Base-by-base conservation (phyloP, 2,329 filamentous ascomycete species). In the Colletotrichum sp. region DNA sequence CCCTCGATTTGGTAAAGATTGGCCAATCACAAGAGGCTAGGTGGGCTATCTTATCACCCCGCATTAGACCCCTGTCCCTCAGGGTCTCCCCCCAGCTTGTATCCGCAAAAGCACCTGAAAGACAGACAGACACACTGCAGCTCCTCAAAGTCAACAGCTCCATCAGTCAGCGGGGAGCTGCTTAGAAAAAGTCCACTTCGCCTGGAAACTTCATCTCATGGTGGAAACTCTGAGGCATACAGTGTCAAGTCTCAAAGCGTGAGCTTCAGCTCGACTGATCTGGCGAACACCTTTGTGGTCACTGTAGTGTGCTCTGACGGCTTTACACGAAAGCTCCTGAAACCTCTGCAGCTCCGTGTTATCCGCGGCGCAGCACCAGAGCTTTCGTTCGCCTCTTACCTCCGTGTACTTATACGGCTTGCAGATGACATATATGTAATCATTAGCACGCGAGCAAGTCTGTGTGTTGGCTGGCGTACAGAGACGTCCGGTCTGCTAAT, bases 1-100 rank as follows among this genome's bases (percentile, higher is more conserved):
- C 38, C 72, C 55, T 67, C 63, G 55, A 43, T 38, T 48, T 57
- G 43, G 34, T 48, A 34, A 60, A 58, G 34, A 73, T 75, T 75
- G 73, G 32, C 70, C 70, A 73, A 75, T 73, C 30, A 73, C 6
- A 21, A 4, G 26, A 15, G 5, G 13, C n/a, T 8, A 36, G 4
- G 8, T 36, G 34, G 8, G 21, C 13, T 57, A 73, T 68, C 70
- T 75, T 60, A 65, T 65, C 70, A 75, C 73, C 70, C 73, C 73
- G 73, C 73, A 75, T 73, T 24, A 9, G 16, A 63, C 55, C 71
- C 70, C 58, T 75, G 64, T n/a, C 34, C 10, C 26, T 26, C 73
- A 75, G 73, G 73, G 70, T 75, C 73, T 66, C 26, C 32, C 64
- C 70, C 73, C 43, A 28, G 69, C 70, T 57, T 15, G 36, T 28